Evolutionary conservation across 2,329 filamentous ascomycete species (phyloP), one percentile per base, ranked within the genome.

Genomic region (Aureobasidium sp.): DNA sequence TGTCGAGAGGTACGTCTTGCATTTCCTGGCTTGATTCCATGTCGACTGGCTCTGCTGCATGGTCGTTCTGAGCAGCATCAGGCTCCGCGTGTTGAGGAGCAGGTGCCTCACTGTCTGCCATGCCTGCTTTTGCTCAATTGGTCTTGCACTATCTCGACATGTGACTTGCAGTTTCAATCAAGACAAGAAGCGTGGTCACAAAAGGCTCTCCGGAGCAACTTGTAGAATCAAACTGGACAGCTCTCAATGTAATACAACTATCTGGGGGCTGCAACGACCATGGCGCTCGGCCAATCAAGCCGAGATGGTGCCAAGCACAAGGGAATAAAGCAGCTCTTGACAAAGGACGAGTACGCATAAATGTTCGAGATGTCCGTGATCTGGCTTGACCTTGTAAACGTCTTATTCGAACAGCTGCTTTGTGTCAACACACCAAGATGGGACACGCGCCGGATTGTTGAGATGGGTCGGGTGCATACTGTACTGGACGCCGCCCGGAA

Each of bases 81-180:
- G 29, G 21, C 37, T 52, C 47, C 47, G 6, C 22, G 24, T 39
- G 8, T 25, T 50, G 54, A 49, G 45, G 54, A 55, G 54, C 54
- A 51, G 37, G 45, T 17, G 38, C 45, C 47, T 55, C 54, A 7
- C 11, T 52, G 19, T 55, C 54, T 42, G 45, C 47, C 54, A 55
- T 55, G 45, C 47, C 54, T 55, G 35, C 47, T 38, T 29, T 14
- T 30, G n/a, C n/a, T 42, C 29, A 35, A 42, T 42, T 42, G 1
- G 19, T 4, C 30, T n/a, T 34, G n/a, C 48, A 42, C 29, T 29
- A 25, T 21, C 14, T 10, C 48, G 48, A 52, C 48, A 52, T 52
- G 48, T 52, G 48, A 34, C 11, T 25, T 27, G 38, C 29, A 27
- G 35, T 4, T 30, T 12, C 7, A 17, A 4, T 8, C 48, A 25